phyloP scores from a whole-genome alignment of 179 eudicot species.

The Beta corolliflora region DNA sequence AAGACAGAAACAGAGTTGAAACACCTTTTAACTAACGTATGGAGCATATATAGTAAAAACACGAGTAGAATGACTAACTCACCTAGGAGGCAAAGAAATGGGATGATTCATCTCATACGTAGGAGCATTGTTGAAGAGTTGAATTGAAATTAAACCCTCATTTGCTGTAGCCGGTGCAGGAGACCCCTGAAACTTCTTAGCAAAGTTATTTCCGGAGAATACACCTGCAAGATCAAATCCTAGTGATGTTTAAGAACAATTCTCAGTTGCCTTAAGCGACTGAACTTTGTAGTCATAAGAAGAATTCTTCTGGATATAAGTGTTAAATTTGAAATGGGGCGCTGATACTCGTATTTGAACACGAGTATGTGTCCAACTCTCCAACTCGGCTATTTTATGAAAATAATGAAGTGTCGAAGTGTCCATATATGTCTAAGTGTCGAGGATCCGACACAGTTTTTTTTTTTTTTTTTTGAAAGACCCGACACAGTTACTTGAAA shows the following conservation, averaged over 20 bases:
- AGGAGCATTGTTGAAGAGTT: slow-evolving; percentile 34
- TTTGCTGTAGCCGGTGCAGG: slow-evolving; percentile 40
- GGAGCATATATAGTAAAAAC: neutral
- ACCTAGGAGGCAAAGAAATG: slow-evolving; percentile 26
- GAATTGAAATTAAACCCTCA: slow-evolving; percentile 36
- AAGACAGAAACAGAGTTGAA: neutral
- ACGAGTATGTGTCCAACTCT: too few species aligned
- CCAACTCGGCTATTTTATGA: too few species aligned
- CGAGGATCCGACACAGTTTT: too few species aligned
- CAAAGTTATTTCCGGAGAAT: slow-evolving; percentile 23
- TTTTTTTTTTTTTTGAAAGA: too few species aligned
- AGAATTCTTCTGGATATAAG: neutral
- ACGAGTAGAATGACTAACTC: slow-evolving; percentile 13
- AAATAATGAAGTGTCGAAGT: too few species aligned
- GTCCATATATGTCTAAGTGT: too few species aligned
- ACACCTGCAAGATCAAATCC: slow-evolving; percentile 36
- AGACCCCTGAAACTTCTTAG: slow-evolving; percentile 33
- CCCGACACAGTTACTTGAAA: too few species aligned
- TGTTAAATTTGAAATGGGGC: neutral
- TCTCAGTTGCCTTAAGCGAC: slow-evolving; percentile 7
- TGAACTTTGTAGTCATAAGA: slow-evolving; percentile 5
- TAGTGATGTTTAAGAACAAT: slow-evolving; percentile 1
- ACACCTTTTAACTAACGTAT: neutral
- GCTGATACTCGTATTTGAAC: too few species aligned
- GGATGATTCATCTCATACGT: slow-evolving; percentile 31